Evolutionary conservation across 176 grass and related monocot species (phyloP).

Genomic region (Oryza meridionalis): DNA sequence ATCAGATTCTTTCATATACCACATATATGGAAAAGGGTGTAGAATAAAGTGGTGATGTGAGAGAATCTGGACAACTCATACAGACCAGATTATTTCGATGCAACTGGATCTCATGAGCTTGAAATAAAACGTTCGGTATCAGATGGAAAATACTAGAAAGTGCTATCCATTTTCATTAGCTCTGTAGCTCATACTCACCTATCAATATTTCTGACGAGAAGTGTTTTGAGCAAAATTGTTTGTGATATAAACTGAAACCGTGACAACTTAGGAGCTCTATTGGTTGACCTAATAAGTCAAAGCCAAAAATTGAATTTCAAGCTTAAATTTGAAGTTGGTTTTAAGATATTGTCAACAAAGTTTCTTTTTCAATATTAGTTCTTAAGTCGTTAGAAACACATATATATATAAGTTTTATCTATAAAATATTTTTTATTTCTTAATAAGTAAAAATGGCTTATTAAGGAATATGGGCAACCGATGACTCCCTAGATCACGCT

Average conservation of each 20-base stretch:
- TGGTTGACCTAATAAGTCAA: no score
- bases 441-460: no score
- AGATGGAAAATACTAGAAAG: not conserved
- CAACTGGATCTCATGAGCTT: not conserved
- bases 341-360: no score
- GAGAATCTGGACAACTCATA: constrained; percentile 3
- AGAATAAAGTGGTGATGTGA: constrained; percentile 39
- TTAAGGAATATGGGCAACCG: no score
- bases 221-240: not conserved
- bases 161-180: not conserved
- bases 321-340: no score
- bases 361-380: no score
- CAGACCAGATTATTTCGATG: not conserved
- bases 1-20: constrained; percentile 8
- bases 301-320: no score
- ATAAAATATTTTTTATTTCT: no score
- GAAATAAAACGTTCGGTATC: not conserved
- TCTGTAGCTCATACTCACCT: not conserved
- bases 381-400: no score
- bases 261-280: not conserved
- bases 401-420: no score
- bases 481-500: no score
- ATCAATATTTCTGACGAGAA: not conserved
- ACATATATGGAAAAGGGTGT: not conserved
- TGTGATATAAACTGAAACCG: no score